Evolutionary conservation across 768 basidiomycete species (phyloP).

Genomic region (Sporobolomyces pararoseus): DNA sequence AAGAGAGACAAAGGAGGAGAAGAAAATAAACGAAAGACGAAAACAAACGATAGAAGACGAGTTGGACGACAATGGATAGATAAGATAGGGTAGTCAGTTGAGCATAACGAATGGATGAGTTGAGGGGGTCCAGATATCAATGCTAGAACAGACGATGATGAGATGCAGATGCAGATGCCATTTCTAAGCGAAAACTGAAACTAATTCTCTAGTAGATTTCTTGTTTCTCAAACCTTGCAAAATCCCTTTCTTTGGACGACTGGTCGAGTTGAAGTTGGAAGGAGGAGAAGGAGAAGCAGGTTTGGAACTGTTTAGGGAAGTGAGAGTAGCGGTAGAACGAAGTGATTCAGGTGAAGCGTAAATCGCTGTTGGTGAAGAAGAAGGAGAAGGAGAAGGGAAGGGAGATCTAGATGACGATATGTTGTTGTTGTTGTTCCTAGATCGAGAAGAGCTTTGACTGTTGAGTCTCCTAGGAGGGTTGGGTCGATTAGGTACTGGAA

Average conservation of each 20-base stretch:
- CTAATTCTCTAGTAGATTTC: constrained; percentile 7
- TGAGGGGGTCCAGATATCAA: too few species aligned
- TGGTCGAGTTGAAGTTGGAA: not conserved
- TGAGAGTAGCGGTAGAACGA: constrained; percentile 13
- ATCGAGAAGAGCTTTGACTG: not conserved
- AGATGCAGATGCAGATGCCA: too few species aligned
- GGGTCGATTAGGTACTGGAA: constrained; percentile 3
- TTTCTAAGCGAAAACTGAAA: not conserved
- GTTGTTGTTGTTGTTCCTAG: not conserved
- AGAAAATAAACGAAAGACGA: not conserved
- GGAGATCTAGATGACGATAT: not conserved
- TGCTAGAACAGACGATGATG: too few species aligned
- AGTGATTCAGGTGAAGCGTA: constrained; percentile 6
- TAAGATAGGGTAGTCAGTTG: not conserved
- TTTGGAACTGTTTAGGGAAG: not conserved
- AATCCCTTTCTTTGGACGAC: constrained; percentile 2
- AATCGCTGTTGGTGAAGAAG: not conserved
- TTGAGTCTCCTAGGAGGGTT: constrained; percentile 1
- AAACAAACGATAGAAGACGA: constrained; percentile 9
- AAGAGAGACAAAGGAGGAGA: not conserved
- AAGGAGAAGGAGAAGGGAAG: not conserved
- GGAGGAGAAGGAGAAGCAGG: not conserved
- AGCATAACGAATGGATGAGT: too few species aligned
- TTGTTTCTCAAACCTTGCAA: not conserved
- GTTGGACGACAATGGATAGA: not conserved